Conservation (phyloP, 2,329 filamentous ascomycete species). For the Lasiodiplodia gonubiensis region DNA sequence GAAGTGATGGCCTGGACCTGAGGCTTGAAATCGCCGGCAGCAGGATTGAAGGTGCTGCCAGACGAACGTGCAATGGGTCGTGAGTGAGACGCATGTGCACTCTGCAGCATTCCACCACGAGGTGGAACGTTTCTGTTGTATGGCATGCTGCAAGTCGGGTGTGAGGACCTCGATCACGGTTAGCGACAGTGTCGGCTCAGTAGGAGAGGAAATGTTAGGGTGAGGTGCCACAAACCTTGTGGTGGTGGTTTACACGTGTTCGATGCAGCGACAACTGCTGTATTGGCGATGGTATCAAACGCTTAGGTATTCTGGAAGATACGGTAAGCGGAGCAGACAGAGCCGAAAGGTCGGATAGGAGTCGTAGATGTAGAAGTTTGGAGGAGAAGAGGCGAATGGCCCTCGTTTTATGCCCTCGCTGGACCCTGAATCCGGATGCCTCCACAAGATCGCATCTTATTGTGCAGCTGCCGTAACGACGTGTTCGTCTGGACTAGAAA, state of each 20-base stretch:
- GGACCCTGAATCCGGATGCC: background rate
- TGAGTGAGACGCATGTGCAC: background rate
- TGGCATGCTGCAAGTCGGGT: background rate
- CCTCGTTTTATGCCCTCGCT: background rate
- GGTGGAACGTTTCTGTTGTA: background rate
- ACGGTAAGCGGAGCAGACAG: background rate
- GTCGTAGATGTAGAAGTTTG: conserved; percentile 2
- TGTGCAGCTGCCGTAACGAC: background rate
- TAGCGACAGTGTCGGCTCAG: background rate
- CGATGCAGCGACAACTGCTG: background rate
- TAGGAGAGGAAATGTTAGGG: background rate
- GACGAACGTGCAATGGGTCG: background rate
- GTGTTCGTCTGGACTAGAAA: too few species aligned
- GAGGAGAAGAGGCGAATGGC: background rate
- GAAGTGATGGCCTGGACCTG: background rate
- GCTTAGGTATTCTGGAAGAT: background rate
- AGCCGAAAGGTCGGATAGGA: background rate
- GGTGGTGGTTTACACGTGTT: background rate
- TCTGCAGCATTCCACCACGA: background rate
- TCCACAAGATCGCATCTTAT: background rate
- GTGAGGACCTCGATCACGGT: background rate
- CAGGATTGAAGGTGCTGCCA: background rate
- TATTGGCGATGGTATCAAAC: background rate
- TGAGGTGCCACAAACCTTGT: background rate
- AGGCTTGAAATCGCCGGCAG: conserved; percentile 18